Evolutionary conservation across 2,329 filamentous ascomycete species (phyloP).

Genomic region (Claviceps digitariae): DNA sequence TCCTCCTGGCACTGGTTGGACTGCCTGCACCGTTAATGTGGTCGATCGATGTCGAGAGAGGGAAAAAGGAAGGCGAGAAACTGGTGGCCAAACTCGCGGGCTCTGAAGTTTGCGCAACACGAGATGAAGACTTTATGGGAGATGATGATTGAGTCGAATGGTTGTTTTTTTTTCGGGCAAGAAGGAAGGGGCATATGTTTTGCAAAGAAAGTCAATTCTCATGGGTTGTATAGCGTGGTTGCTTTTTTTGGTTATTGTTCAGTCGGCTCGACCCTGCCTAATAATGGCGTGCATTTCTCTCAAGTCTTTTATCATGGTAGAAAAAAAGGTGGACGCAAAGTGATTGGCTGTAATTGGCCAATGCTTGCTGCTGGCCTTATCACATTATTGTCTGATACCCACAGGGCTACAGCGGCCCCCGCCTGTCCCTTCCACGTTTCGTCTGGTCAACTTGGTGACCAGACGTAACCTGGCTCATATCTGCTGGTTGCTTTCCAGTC

Average conservation of each 20-base stretch:
- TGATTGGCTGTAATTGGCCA: not conserved
- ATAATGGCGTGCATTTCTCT: too few relatives aligned
- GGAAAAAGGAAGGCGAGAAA: constrained; percentile 52
- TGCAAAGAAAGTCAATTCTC: not conserved
- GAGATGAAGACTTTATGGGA: constrained; percentile 1
- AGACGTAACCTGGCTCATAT: too few relatives aligned
- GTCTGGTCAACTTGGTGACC: not conserved
- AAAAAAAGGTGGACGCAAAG: not conserved
- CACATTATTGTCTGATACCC: not conserved
- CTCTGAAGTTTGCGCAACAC: constrained; percentile 22
- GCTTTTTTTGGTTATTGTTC: not conserved
- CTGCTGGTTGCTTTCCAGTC: too few relatives aligned
- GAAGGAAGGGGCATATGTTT: not conserved
- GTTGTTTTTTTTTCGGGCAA: not conserved
- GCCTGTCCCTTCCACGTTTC: not conserved
- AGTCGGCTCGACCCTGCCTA: too few relatives aligned
- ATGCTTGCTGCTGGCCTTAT: not conserved
- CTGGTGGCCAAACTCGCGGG: constrained; percentile 48
- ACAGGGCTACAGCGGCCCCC: not conserved
- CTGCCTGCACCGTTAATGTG: constrained; percentile 75
- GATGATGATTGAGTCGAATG: constrained; percentile 12
- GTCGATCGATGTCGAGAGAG: constrained; percentile 71
- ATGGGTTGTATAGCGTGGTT: not conserved
- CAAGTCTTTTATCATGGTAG: too few relatives aligned
- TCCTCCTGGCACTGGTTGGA: constrained; percentile 72